phyloP scores from a whole-genome alignment of 352 stramenopile genomes.

The Phytophthora palmivora region DNA sequence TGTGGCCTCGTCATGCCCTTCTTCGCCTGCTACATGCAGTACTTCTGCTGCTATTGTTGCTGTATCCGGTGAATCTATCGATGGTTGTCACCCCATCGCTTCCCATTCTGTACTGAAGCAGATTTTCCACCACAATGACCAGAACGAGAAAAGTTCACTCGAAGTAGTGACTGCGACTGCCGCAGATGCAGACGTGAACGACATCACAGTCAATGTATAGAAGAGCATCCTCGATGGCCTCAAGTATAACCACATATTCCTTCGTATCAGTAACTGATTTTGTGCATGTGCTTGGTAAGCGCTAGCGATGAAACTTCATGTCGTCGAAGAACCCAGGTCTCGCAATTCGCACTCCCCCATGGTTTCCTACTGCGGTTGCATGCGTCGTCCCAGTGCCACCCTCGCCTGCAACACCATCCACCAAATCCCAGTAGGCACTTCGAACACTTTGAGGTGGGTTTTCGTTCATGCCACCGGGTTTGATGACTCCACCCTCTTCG shows the following conservation, averaged over 20 bases:
- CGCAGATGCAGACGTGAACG: conserved; percentile 6
- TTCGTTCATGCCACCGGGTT: conserved; percentile 60
- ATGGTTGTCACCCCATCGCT: neutral
- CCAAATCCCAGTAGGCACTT: conserved; percentile 64
- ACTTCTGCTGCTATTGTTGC: conserved; percentile 14
- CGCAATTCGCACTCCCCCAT: conserved; percentile 71
- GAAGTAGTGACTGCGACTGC: conserved; percentile 2
- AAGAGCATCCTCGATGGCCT: neutral
- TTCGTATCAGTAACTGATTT: neutral
- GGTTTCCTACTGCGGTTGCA: conserved; percentile 49
- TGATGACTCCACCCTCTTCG: conserved; percentile 36
- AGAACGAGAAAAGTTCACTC: conserved; percentile 8
- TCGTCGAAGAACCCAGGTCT: conserved; percentile 74
- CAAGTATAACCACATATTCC: too few species aligned
- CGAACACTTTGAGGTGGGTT: conserved; percentile 59
- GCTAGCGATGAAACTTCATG: conserved; percentile 73
- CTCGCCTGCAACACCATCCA: conserved; percentile 62
- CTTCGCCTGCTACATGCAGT: conserved; percentile 28
- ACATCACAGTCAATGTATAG: conserved; percentile 26
- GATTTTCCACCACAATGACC: conserved; percentile 28
- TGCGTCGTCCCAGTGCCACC: conserved; percentile 50
- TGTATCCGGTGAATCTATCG: conserved; percentile 1
- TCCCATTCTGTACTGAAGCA: conserved; percentile 40
- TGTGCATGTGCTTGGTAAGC: too few species aligned
- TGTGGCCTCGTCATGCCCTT: conserved; percentile 15